Conservation (phyloP, 1,284 basidiomycete species). For the Athelia sp. region DNA sequence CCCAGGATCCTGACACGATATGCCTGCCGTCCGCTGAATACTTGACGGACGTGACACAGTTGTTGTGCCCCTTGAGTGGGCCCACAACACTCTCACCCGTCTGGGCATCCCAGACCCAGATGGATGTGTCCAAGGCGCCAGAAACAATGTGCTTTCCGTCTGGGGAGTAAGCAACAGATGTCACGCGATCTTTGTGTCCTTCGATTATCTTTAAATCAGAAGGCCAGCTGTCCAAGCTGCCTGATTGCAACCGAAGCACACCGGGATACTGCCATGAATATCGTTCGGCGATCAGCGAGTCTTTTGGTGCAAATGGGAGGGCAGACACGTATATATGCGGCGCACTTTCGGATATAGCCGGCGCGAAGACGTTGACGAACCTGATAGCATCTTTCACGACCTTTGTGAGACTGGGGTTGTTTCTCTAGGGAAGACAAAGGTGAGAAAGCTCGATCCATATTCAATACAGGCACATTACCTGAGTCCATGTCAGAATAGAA, state of each 20-base stretch:
- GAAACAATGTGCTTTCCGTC: background rate
- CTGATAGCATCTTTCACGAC: background rate
- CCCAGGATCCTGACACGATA: background rate
- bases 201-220: background rate
- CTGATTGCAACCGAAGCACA: background rate
- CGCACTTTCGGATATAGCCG: background rate
- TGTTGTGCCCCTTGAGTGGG: background rate
- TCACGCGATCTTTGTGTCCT: background rate
- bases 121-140: background rate
- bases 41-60: background rate
- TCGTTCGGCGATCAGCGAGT: background rate
- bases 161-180: background rate
- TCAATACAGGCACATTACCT: background rate
- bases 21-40: background rate
- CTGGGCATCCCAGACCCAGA: background rate
- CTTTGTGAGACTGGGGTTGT: background rate
- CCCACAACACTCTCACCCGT: background rate
- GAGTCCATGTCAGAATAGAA: background rate
- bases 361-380: background rate
- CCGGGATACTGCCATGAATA: background rate
- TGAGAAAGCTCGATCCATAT: background rate
- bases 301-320: background rate
- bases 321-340: background rate
- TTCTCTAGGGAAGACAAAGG: background rate
- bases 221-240: background rate